Conservation (phyloP, 306 rosid species). For the Acmispon strigosus region DNA sequence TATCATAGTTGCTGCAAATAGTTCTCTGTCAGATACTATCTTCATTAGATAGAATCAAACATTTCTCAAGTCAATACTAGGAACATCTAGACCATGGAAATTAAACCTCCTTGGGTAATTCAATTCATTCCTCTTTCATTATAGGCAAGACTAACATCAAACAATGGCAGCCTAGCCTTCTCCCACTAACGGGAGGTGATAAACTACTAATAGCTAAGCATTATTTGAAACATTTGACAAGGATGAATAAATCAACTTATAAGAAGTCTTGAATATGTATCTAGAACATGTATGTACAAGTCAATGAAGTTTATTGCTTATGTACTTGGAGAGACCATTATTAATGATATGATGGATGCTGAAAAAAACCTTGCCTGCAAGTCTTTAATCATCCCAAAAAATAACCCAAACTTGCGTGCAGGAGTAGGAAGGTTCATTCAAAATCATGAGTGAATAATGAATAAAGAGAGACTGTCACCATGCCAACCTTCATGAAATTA, state of each 20-base stretch:
- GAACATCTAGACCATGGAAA: background rate
- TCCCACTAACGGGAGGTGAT: background rate
- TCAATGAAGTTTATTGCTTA: background rate
- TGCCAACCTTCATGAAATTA: background rate
- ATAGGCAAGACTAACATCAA: background rate
- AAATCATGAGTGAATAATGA: background rate
- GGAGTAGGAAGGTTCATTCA: background rate
- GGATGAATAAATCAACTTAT: background rate
- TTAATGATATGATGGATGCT: background rate
- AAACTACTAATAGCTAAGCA: background rate
- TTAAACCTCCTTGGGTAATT: background rate
- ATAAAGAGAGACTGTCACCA: background rate
- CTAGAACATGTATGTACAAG: background rate
- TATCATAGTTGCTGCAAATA: constrained; percentile 83
- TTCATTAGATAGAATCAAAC: background rate
- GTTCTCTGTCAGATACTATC: constrained; percentile 30
- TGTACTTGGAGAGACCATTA: background rate
- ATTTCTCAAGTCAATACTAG: background rate
- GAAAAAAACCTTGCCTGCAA: constrained; percentile 2
- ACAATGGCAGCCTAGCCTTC: background rate
- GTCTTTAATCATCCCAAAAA: background rate
- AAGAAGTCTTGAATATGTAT: background rate
- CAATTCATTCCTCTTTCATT: background rate
- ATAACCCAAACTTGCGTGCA: background rate
- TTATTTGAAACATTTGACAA: background rate